A percentile compares a stretch with the other conserved stretches of the same genome.
Conservation (phyloP, 1,284 basidiomycete species). For the Sporisorium reilianum region DNA sequence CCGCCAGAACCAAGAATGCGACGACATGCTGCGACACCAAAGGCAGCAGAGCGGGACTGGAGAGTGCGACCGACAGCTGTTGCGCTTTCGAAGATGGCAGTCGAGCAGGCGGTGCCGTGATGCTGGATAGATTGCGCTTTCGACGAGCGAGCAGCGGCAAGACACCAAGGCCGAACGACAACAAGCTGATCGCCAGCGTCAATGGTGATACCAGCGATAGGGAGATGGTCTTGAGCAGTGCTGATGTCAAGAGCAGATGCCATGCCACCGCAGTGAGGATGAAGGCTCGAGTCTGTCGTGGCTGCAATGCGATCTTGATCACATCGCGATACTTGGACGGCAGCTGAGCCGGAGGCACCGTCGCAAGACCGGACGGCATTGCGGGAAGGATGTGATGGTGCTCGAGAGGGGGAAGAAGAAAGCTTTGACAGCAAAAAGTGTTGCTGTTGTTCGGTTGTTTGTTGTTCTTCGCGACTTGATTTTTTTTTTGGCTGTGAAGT, state of each 20-base stretch:
- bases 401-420: conserved; percentile 1
- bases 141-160: conserved; percentile 41
- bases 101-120: conserved; percentile 14
- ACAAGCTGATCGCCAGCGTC: conserved; percentile 13
- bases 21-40: conserved; percentile 22
- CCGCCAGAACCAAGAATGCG: conserved; percentile 24
- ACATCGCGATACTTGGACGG: conserved; percentile 47
- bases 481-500: conserved; percentile 21
- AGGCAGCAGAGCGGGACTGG: not conserved
- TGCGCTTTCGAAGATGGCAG: conserved; percentile 14
- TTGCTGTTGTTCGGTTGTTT: conserved; percentile 21
- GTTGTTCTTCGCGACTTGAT: not conserved
- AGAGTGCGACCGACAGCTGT: conserved; percentile 24
- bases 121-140: conserved; percentile 29
- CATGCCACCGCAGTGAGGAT: conserved; percentile 41
- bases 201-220: conserved; percentile 19
- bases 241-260: conserved; percentile 33
- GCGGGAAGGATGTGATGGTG: not conserved
- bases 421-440: not conserved
- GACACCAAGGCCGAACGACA: conserved; percentile 33
- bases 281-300: conserved; percentile 56
- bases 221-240: conserved; percentile 21
- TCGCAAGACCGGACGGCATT: conserved; percentile 35
- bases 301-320: conserved; percentile 49
- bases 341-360: conserved; percentile 47